Percentiles rank a stretch among this genome's conserved stretches.
phyloP scores from a whole-genome alignment of 2,329 filamentous ascomycete species.

The Capronia americana region DNA sequence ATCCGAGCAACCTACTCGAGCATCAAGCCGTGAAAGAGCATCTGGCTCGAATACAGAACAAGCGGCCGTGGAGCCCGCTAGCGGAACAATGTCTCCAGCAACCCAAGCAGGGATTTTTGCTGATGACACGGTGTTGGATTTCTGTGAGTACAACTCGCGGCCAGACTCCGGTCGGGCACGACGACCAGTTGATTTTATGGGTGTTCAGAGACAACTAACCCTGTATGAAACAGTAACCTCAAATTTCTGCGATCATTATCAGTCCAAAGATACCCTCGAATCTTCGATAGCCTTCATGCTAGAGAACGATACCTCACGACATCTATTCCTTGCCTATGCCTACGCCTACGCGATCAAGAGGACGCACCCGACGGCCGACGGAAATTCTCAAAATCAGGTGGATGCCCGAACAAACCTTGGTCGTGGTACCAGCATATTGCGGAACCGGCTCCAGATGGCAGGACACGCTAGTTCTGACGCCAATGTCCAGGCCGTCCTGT shows the following conservation, averaged over 20 bases:
- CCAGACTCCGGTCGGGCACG: conserved; percentile 3
- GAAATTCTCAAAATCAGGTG: conserved; percentile 30
- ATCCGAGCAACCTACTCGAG: conserved; percentile 13
- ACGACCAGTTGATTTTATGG: neutral
- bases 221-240: conserved; percentile 7
- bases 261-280: conserved; percentile 19
- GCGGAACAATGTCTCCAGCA: conserved; percentile 10
- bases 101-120: conserved; percentile 1
- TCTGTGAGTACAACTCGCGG: conserved; percentile 25
- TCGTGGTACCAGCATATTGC: conserved; percentile 35
- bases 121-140: conserved; percentile 28
- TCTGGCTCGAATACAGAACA: conserved; percentile 18
- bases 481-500: conserved; percentile 38
- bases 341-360: conserved; percentile 30
- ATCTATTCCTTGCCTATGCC: conserved; percentile 33
- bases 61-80: conserved; percentile 6
- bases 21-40: conserved; percentile 25
- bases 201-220: neutral
- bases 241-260: conserved; percentile 28
- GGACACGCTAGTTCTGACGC: conserved; percentile 35
- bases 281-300: conserved; percentile 28
- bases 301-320: conserved; percentile 32
- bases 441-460: conserved; percentile 33
- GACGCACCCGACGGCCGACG: conserved; percentile 21
- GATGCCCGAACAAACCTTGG: conserved; percentile 34